Base-by-base conservation (phyloP, 148 eudicot species). In the Vaccinium macrocarpon region DNA sequence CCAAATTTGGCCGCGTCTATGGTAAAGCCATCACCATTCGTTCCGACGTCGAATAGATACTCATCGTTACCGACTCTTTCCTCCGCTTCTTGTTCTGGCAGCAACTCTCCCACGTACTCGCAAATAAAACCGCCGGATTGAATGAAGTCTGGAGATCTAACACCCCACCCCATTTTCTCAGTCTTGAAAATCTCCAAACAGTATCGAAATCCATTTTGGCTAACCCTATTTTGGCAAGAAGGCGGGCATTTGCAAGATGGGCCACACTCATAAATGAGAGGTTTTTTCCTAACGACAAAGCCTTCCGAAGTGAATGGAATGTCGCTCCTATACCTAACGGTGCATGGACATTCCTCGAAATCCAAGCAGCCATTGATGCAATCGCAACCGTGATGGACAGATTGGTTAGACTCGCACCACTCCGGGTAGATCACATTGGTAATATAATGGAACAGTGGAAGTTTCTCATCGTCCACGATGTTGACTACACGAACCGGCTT, bases 191-290 rank as follows among this genome's bases (percentile, higher is more conserved):
- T 73, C 64, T 87, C 86, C 3, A 87, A 68, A 16, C 61, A 18
- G 32, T 79, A 72, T 16, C 53, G 49, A 7, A 84, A 19, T 16
- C 86, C 88, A 46, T 87, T 83, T 75, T 87, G 86, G 82, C 86
- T 87, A 19, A 87, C 86, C 71, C 84, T 74, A 75, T 87, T 87
- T 48, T 64, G 76, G 32, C 88, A 87, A 84, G 81, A 83, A 62
- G 84, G 78, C 11, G 86, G 82, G 78, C 88, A 87, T 62, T 76
- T 87, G 78, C 89, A 87, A 82, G 80, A 72, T 29, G 89, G 87
- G 5, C 92, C 92, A 82, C 92, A 90, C 82, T 89, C 91, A 32
- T 85, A 73, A 48, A 90, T 82, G 2, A 72, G n/a, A 32, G 82
- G 73, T 70, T 78, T 87, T 29, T 51, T 27, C 82, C 55, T 46